Conservation (phyloP, 2,329 filamentous ascomycete species). For the Colletotrichum echinochloae region DNA sequence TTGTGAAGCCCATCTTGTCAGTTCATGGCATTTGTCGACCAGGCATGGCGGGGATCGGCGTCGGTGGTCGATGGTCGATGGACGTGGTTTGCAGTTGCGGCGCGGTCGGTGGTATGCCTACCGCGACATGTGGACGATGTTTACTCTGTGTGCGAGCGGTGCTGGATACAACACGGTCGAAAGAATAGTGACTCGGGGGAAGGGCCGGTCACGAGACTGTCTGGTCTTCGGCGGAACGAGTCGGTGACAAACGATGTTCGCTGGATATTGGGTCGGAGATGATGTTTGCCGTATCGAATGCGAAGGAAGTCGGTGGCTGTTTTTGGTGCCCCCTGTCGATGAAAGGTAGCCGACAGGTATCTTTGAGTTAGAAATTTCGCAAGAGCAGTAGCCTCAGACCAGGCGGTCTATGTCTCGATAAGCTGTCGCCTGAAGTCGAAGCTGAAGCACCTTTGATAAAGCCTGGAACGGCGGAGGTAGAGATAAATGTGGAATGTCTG, state of each 20-base stretch:
- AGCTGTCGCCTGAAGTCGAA: background rate
- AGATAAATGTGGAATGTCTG: background rate
- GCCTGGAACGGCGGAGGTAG: background rate
- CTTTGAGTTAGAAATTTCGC: background rate
- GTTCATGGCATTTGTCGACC: slow-evolving; percentile 34
- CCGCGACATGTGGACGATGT: slow-evolving; percentile 5
- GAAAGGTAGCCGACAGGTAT: background rate
- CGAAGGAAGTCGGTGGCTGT: background rate
- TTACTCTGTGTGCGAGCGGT: background rate
- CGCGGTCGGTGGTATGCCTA: slow-evolving; percentile 1
- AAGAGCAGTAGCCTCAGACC: background rate
- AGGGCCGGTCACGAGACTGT: background rate
- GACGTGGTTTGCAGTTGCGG: background rate
- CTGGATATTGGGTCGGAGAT: background rate
- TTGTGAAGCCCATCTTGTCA: slow-evolving; percentile 39
- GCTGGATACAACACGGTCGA: background rate
- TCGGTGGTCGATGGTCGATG: slow-evolving; percentile 1
- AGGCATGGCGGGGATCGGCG: slow-evolving; percentile 25
- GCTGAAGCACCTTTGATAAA: background rate
- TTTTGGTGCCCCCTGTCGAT: background rate
- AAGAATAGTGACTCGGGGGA: too few species aligned
- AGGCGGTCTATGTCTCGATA: background rate
- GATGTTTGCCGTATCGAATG: background rate
- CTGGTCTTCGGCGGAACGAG: background rate
- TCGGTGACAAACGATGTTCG: background rate